phyloP scores from a whole-genome alignment of 331 rosid genomes.

The Telfairia occidentalis region DNA sequence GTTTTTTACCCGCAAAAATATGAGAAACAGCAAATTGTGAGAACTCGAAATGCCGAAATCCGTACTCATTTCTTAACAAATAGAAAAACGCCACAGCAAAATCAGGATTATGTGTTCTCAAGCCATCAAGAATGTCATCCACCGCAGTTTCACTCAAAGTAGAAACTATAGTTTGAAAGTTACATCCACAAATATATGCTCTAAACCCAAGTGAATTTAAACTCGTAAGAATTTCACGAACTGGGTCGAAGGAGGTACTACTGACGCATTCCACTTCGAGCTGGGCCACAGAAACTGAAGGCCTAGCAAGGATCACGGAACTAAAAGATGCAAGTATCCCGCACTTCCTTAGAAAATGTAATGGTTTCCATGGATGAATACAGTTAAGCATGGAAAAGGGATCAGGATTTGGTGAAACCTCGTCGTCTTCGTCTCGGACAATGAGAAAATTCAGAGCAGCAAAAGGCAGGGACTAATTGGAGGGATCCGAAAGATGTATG shows the following conservation, averaged over 20 bases:
- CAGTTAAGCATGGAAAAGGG: conserved; percentile 30
- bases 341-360: conserved; percentile 7
- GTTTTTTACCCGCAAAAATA: conserved; percentile 21
- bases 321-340: conserved; percentile 14
- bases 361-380: conserved; percentile 19
- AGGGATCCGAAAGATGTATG: background rate
- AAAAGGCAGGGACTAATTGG: background rate
- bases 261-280: conserved; percentile 6
- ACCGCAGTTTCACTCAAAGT: conserved; percentile 27
- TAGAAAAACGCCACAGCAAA: conserved; percentile 30
- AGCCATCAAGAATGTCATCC: conserved; percentile 22
- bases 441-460: background rate
- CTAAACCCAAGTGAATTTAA: conserved; percentile 26
- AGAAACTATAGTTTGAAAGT: conserved; percentile 14
- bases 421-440: background rate
- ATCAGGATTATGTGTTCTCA: conserved; percentile 27
- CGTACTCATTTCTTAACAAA: conserved; percentile 21
- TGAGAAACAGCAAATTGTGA: conserved; percentile 25
- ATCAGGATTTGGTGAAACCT: background rate
- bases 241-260: conserved; percentile 15
- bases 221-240: conserved; percentile 24
- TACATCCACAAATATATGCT: conserved; percentile 13
- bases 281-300: conserved; percentile 22
- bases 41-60: conserved; percentile 29
- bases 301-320: conserved; percentile 21